Percentiles rank a stretch among this genome's conserved stretches.
phyloP scores from a whole-genome alignment of 345 rosid species.

The Sisymbrium altissimum region DNA sequence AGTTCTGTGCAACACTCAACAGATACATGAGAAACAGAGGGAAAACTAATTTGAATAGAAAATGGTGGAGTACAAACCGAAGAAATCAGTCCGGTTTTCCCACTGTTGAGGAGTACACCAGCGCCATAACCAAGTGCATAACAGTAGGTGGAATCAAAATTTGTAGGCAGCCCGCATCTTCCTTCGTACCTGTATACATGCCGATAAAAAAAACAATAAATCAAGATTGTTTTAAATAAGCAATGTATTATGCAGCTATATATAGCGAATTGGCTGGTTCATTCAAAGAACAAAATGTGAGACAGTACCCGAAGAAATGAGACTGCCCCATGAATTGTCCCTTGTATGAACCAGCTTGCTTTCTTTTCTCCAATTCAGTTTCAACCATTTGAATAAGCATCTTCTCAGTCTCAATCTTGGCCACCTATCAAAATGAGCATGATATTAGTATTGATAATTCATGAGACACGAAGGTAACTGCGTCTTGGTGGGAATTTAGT shows the following conservation, averaged over 20 bases:
- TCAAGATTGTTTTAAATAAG: not conserved
- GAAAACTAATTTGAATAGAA: not conserved
- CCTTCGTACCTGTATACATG: conserved; percentile 77
- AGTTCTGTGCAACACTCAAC: conserved; percentile 2
- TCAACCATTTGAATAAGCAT: conserved; percentile 99
- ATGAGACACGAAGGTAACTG: not conserved
- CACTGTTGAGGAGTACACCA: conserved; percentile 83
- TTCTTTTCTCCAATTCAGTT: conserved; percentile 89
- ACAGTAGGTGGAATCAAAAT: conserved; percentile 92
- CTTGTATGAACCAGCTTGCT: conserved; percentile 66
- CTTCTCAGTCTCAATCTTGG: conserved; percentile 98
- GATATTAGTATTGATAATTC: not conserved
- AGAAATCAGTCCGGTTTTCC: conserved; percentile 90
- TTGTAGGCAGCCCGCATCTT: conserved; percentile 96
- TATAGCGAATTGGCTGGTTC: not conserved
- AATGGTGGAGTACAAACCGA: conserved; percentile 63
- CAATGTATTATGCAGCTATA: not conserved
- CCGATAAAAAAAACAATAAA: not conserved
- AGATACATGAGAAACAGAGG: not conserved
- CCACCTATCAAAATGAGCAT: conserved; percentile 52
- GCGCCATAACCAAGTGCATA: conserved; percentile 96
- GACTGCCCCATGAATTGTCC: conserved; percentile 83
- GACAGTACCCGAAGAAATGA: conserved; percentile 89
- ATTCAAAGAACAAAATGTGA: not conserved
- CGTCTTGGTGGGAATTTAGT: not conserved